These are phyloP conservation scores for Willaertia magna DNA, from an alignment of 208 protist species.

Conservation along the genomic window DNA sequence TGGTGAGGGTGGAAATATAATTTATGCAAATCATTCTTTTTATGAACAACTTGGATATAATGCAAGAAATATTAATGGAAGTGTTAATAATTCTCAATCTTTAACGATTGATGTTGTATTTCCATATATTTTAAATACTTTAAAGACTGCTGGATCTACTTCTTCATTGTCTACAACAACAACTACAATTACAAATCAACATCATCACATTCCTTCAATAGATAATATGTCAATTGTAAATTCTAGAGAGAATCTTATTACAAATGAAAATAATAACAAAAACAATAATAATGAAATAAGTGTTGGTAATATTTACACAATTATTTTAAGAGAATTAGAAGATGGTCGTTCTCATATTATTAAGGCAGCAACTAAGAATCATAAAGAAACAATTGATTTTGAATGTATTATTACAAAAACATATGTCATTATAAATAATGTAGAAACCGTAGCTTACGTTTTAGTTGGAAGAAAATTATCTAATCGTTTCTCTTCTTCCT, in stretches of 20 bases:
- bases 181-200: too few species aligned
- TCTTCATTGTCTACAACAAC: too few species aligned
- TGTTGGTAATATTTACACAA: too few species aligned
- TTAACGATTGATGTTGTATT: neutral
- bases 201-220: too few species aligned
- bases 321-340: too few species aligned
- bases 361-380: neutral
- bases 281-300: too few species aligned
- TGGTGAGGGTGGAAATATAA: neutral
- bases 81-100: too few species aligned
- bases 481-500: neutral
- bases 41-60: neutral
- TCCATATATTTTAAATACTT: too few species aligned
- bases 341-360: neutral
- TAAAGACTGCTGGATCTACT: neutral
- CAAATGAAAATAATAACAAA: too few species aligned
- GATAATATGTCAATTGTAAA: neutral
- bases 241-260: too few species aligned
- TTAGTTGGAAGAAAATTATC: neutral
- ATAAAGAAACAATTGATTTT: neutral
- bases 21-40: neutral
- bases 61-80: neutral
- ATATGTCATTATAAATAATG: neutral
- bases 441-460: neutral
- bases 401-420: neutral